Evolutionary conservation across 345 rosid genomes (phyloP).

Genomic region (Heritiera littoralis): DNA sequence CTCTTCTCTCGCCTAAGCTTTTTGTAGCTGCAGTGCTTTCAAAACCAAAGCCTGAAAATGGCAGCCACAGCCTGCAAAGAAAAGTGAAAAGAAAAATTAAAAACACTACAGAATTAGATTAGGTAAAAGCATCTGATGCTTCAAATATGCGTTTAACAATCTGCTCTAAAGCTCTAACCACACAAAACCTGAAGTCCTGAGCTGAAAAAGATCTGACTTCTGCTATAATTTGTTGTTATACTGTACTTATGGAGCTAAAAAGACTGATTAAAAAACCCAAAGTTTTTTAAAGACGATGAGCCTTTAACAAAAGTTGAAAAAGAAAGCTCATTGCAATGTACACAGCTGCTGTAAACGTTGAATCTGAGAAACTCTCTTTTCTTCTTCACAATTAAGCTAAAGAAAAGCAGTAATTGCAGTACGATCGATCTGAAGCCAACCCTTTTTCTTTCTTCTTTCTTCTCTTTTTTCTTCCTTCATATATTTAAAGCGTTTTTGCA

Average conservation of each 20-base stretch:
- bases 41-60: constrained; percentile 64
- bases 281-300: constrained; percentile 27
- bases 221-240: constrained; percentile 1
- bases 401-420: constrained; percentile 27
- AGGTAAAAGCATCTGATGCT: constrained; percentile 37
- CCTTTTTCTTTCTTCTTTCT: neutral
- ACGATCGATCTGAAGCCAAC: constrained; percentile 33
- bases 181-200: neutral
- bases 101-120: neutral
- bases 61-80: constrained; percentile 53
- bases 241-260: neutral
- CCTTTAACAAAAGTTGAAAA: constrained; percentile 23
- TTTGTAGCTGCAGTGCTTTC: constrained; percentile 57
- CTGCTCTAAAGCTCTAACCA: neutral
- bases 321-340: neutral
- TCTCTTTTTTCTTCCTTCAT: constrained; percentile 1
- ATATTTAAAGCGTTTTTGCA: constrained; percentile 32
- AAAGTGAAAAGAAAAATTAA: constrained; percentile 31
- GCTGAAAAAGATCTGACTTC: constrained; percentile 23
- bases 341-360: constrained; percentile 14
- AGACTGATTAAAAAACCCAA: constrained; percentile 4
- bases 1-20: constrained; percentile 52
- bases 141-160: constrained; percentile 7
- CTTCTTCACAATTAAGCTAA: constrained; percentile 36
- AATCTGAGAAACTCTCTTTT: constrained; percentile 16